Conservation (phyloP, 2,329 filamentous ascomycete species). For the Geosmithia morbida region DNA sequence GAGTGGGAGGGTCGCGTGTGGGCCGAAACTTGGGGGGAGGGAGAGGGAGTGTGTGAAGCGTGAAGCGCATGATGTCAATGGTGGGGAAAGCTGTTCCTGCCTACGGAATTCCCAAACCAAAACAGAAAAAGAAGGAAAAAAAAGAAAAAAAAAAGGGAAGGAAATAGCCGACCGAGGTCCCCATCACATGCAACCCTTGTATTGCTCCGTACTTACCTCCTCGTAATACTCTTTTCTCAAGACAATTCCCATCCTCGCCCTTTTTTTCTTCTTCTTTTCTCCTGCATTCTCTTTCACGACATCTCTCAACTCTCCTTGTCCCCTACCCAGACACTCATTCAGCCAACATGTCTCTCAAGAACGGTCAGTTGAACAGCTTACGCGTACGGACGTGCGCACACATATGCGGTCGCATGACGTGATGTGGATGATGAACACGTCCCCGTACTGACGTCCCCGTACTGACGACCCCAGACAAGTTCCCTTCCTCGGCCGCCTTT, state of each 20-base stretch:
- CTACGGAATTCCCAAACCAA: background rate
- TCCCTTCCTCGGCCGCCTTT: slow-evolving; percentile 84
- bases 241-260: background rate
- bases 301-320: too few species aligned
- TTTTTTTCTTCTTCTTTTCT: background rate
- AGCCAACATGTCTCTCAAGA: slow-evolving; percentile 55
- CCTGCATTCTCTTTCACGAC: background rate
- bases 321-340: background rate
- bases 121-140: too few species aligned
- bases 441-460: background rate
- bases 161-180: slow-evolving; percentile 11
- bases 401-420: too few species aligned
- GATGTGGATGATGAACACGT: too few species aligned
- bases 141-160: too few species aligned
- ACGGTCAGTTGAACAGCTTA: slow-evolving; percentile 29
- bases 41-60: too few species aligned
- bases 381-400: too few species aligned
- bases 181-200: slow-evolving; percentile 13
- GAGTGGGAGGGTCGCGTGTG: background rate
- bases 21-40: background rate
- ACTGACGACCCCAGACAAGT: slow-evolving; percentile 46
- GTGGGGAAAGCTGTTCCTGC: background rate
- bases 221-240: background rate
- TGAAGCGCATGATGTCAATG: slow-evolving; percentile 1
- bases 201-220: background rate